These are phyloP conservation scores for Coprinopsis cinerea DNA, from an alignment of 768 basidiomycete genomes.

Conservation along the genomic window DNA sequence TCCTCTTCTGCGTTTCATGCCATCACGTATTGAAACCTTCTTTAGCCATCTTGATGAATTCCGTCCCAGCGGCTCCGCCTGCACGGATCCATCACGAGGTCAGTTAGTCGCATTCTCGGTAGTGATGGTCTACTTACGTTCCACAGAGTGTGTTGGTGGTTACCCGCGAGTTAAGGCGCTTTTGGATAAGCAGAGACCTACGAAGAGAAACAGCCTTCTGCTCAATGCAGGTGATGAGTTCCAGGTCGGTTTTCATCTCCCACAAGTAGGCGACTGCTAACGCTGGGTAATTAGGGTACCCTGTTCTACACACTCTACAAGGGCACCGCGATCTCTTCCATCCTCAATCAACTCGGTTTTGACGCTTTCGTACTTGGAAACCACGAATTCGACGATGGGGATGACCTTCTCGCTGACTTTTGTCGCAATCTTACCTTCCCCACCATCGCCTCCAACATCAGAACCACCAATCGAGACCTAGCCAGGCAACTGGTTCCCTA, in stretches of 20 bases:
- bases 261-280: too few species aligned
- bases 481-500: conserved; percentile 30
- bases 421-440: conserved; percentile 37
- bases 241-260: conserved; percentile 21
- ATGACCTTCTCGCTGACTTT: conserved; percentile 31
- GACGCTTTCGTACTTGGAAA: conserved; percentile 41
- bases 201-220: conserved; percentile 31
- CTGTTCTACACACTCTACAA: conserved; percentile 41
- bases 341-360: conserved; percentile 38
- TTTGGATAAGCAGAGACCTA: conserved; percentile 26
- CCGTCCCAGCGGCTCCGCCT: conserved; percentile 29
- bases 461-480: conserved; percentile 29
- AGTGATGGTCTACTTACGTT: background rate
- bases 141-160: conserved; percentile 33
- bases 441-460: conserved; percentile 39
- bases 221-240: conserved; percentile 45
- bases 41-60: conserved; percentile 33
- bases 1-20: background rate
- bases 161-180: conserved; percentile 37
- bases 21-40: background rate
- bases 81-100: conserved; percentile 27
- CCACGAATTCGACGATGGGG: conserved; percentile 42
- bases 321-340: conserved; percentile 33
- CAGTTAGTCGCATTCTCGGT: background rate
- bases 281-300: too few species aligned